Evolutionary conservation across 371 early-diverging fungal species (phyloP), one percentile per base, ranked within the genome.

Genomic region (Rozella allomycis): DNA sequence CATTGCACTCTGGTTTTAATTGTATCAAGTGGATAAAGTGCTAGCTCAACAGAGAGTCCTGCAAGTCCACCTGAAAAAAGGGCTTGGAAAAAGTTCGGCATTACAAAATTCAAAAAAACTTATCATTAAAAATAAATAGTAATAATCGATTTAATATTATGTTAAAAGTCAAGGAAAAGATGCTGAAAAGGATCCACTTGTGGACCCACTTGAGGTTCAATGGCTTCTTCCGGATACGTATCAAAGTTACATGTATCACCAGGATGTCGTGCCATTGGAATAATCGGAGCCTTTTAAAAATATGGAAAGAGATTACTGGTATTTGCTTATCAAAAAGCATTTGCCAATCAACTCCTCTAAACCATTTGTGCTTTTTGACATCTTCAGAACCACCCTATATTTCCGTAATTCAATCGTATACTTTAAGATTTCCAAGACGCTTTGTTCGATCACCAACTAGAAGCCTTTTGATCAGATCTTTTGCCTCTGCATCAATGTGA

Each of bases 21-120:
- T 12, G 91, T 90, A 53, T 90, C 88, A 26, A 90, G 54, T 5
- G 91, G 91, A 37, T 73, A 90, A 23, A 87, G 50, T 6, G 63
- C 67, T 12, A 78, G 74, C 47, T 90, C 91, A 11, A 90, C 79
- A 2, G 73, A 69, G 16, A 74, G 76, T 21, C 81, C 81, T 4
- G 83, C 79, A 33, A 72, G 40, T 12, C 61, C 78, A 45, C 81
- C 81, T n/a, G 81, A n/a, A n/a, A n/a, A n/a, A n/a, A n/a, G n/a
- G n/a, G n/a, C n/a, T n/a, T n/a, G n/a, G n/a, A n/a, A n/a, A n/a
- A n/a, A n/a, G n/a, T n/a, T n/a, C n/a, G n/a, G n/a, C n/a, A n/a
- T n/a, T n/a, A n/a, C n/a, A n/a, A n/a, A n/a, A n/a, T n/a, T n/a
- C n/a, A n/a, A n/a, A n/a, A n/a, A n/a, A n/a, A n/a, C n/a, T n/a